These are phyloP conservation scores for Echinochloa phyllopogon DNA, from an alignment of 176 grass and related monocot genomes.

Conservation along the genomic window DNA sequence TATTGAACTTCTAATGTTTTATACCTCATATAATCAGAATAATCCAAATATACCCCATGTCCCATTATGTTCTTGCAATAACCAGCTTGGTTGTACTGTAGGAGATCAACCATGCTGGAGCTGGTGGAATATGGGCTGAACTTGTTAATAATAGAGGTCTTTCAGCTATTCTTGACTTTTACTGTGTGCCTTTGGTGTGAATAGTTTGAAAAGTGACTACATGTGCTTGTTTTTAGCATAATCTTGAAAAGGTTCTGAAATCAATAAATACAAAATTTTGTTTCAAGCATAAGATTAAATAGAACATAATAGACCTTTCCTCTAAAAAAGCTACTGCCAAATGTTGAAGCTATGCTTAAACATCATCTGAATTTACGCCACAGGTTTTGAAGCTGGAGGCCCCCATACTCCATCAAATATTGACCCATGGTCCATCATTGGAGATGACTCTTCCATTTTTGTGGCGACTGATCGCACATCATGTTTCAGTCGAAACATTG, in stretches of 20 bases:
- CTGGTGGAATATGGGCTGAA: conserved; percentile 95
- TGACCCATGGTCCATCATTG: conserved; percentile 82
- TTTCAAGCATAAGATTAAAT: background rate
- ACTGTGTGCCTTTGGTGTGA: background rate
- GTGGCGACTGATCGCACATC: conserved; percentile 74
- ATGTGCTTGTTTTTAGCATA: background rate
- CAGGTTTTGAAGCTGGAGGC: conserved; percentile 98
- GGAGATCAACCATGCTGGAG: conserved; percentile 99
- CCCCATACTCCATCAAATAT: conserved; percentile 90
- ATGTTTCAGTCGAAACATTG: conserved; percentile 77
- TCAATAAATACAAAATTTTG: background rate
- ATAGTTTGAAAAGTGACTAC: background rate
- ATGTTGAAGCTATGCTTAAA: background rate
- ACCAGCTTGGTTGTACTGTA: conserved; percentile 41
- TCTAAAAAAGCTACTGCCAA: background rate
- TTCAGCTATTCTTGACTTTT: conserved; percentile 20
- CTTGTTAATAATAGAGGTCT: conserved; percentile 95
- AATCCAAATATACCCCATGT: background rate
- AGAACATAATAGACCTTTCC: background rate
- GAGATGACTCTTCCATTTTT: conserved; percentile 63
- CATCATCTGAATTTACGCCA: background rate
- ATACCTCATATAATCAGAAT: background rate
- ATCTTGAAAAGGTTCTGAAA: background rate
- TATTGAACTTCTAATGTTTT: background rate
- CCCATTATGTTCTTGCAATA: conserved; percentile 15